Evolutionary conservation across 2,329 filamentous ascomycete species (phyloP).

Genomic region (Trematosphaeria pertusa): DNA sequence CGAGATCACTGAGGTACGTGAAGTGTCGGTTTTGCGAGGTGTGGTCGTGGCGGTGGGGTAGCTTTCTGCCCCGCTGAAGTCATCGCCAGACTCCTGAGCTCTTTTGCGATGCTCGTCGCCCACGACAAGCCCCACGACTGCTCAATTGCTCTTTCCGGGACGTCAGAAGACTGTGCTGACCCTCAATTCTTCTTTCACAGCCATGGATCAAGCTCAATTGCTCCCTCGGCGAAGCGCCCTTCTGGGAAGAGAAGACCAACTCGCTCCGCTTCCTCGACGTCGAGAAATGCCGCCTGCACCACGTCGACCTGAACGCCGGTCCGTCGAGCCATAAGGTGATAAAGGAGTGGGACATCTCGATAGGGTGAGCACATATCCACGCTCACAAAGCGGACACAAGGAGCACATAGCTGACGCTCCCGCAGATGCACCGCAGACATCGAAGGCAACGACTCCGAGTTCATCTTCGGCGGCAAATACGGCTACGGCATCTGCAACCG

Average conservation of each 20-base stretch:
- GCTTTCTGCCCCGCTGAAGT: slow-evolving; percentile 33
- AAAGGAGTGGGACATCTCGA: slow-evolving; percentile 62
- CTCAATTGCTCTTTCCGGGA: too few species aligned
- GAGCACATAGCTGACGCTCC: neutral
- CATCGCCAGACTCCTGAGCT: slow-evolving; percentile 13
- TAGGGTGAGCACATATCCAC: slow-evolving; percentile 53
- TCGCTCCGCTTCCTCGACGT: slow-evolving; percentile 83
- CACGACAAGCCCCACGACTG: too few species aligned
- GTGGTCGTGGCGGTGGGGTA: slow-evolving; percentile 31
- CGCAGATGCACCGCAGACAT: slow-evolving; percentile 76
- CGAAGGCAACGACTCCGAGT: slow-evolving; percentile 69
- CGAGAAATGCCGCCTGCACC: slow-evolving; percentile 75
- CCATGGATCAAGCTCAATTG: slow-evolving; percentile 68
- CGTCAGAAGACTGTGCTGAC: too few species aligned
- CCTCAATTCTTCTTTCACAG: slow-evolving; percentile 25
- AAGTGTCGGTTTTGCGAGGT: slow-evolving; percentile 6
- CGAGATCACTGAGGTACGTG: slow-evolving; percentile 46
- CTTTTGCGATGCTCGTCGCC: too few species aligned
- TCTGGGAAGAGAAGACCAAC: slow-evolving; percentile 71
- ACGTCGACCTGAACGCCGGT: slow-evolving; percentile 69
- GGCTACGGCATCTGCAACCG: slow-evolving; percentile 82
- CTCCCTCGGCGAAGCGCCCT: slow-evolving; percentile 75
- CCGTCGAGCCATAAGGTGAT: slow-evolving; percentile 64
- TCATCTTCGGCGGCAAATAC: slow-evolving; percentile 81
- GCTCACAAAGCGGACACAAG: neutral